Evolutionary conservation across 2,329 filamentous ascomycete species (phyloP), one percentile per base, ranked within the genome.

Genomic region (Calonectria fujianensis): DNA sequence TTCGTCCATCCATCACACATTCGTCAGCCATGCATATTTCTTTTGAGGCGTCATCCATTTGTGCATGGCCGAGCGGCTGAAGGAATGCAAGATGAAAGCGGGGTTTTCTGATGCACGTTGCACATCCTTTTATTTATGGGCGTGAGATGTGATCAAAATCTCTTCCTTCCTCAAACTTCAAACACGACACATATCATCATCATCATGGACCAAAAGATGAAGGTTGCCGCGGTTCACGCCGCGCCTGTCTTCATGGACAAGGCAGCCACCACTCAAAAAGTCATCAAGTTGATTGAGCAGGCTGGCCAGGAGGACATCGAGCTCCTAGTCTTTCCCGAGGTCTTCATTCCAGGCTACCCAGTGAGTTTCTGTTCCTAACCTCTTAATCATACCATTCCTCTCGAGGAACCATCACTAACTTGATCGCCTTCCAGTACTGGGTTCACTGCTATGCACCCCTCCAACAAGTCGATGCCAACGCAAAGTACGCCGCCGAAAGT

Each of bases 251-350:
- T 29, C 57, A 63, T 63, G 57, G 24, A 63, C 57, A 63, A 63
- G 57, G 57, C 39, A 7, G 57, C 57, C 35, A 63, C 57, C 4
- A 63, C 57, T 16, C 57, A 63, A 37, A 63, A 63, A 24, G 57
- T 63, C 57, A 63, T 63, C 57, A 63, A 39, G 16, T 37, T 63
- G 57, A 63, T 63, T 13, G 57, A 63, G 57, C n/a, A 63, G 24
- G 57, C 57, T 7, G 57, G 57, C 9, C 57, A 31, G 32, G 35
- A 63, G 14, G 41, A 63, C 13, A 20, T 63, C 24, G 57, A 63
- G 24, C 57, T 63, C 2, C 37, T 63, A 5, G 57, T 41, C 35
- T 63, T 63, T n/a, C 57, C 57, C 5, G 57, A 63, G 29, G 35
- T 39, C 35, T 63, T 63, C 39, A 29, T 63, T 8, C 57, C 57